These are phyloP conservation scores for Komagataella pastoris DNA, from an alignment of 805 yeast species.

Conservation along the genomic window DNA sequence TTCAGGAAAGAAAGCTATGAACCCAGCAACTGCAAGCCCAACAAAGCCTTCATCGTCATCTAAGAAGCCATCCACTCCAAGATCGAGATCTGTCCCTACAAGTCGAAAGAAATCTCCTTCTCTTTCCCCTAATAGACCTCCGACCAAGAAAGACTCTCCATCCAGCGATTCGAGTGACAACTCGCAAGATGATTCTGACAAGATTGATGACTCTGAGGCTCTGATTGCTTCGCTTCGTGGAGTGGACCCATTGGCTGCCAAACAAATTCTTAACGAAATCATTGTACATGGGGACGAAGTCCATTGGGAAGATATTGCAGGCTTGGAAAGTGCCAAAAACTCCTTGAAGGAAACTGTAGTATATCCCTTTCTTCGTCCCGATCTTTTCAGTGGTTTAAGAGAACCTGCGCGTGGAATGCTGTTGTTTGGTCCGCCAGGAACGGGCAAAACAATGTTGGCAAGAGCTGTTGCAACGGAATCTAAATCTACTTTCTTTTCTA, in stretches of 20 bases:
- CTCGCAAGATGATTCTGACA: slow-evolving; percentile 4
- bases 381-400: slow-evolving; percentile 75
- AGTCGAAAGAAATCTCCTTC: background rate
- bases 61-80: background rate
- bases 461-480: slow-evolving; percentile 95
- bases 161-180: slow-evolving; percentile 7
- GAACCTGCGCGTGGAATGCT: slow-evolving; percentile 97
- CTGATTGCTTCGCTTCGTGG: slow-evolving; percentile 43
- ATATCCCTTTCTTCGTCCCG: slow-evolving; percentile 90
- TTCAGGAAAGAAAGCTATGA: background rate
- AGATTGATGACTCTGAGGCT: slow-evolving; percentile 14
- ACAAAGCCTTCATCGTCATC: background rate
- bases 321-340: slow-evolving; percentile 76
- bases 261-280: slow-evolving; percentile 78
- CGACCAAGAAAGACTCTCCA: slow-evolving; percentile 15
- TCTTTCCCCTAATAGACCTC: background rate
- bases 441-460: slow-evolving; percentile 96
- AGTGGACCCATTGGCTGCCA: slow-evolving; percentile 67
- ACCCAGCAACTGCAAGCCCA: background rate
- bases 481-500: slow-evolving; percentile 82
- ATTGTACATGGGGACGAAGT: slow-evolving; percentile 85
- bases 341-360: slow-evolving; percentile 92
- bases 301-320: slow-evolving; percentile 92
- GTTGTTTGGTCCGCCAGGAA: slow-evolving; percentile 97
- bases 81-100: background rate